Percentiles rank a stretch among this genome's conserved stretches.
Conservation (phyloP, 176 grass and related monocot species). For the Cenchrus fungigraminus region DNA sequence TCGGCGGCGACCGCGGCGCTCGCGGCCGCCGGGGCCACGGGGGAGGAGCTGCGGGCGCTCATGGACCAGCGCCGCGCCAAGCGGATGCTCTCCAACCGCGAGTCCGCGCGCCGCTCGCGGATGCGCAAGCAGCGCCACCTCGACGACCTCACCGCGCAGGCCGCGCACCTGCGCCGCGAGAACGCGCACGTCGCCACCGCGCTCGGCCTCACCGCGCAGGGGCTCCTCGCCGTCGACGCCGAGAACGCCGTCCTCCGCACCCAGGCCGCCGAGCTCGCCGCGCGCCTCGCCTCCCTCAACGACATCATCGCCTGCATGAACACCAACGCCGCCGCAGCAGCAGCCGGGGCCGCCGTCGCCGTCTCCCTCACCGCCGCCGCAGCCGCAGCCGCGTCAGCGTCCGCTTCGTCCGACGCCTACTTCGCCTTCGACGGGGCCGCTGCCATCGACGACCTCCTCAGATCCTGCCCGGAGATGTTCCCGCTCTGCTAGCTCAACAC, state of each 20-base stretch:
- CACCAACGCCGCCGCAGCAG: constrained; percentile 26
- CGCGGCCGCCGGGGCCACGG: constrained; percentile 46
- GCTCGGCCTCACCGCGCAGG: constrained; percentile 64
- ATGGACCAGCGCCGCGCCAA: constrained; percentile 77
- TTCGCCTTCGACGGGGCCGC: constrained; percentile 41
- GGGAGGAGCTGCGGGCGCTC: constrained; percentile 64
- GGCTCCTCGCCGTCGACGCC: constrained; percentile 67
- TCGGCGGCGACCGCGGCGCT: constrained; percentile 32
- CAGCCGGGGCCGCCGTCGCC: constrained; percentile 25
- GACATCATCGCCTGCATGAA: constrained; percentile 76
- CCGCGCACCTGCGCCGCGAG: constrained; percentile 67
- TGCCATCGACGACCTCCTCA: constrained; percentile 46
- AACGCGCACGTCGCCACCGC: constrained; percentile 66
- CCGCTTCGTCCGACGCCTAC: constrained; percentile 27
- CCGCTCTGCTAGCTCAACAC: constrained; percentile 54
- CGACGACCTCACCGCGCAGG: constrained; percentile 76
- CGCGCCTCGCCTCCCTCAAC: constrained; percentile 69
- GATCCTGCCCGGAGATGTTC: constrained; percentile 67
- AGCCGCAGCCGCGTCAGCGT: background rate
- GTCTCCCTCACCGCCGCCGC: constrained; percentile 19
- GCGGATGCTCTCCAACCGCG: constrained; percentile 90
- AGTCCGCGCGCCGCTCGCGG: constrained; percentile 85
- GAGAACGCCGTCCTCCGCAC: constrained; percentile 92
- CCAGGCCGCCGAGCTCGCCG: constrained; percentile 69
- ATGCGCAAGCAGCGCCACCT: constrained; percentile 95